Base-by-base conservation (phyloP, 1,139 yeast species). In the Suhomyces coccinellae region DNA sequence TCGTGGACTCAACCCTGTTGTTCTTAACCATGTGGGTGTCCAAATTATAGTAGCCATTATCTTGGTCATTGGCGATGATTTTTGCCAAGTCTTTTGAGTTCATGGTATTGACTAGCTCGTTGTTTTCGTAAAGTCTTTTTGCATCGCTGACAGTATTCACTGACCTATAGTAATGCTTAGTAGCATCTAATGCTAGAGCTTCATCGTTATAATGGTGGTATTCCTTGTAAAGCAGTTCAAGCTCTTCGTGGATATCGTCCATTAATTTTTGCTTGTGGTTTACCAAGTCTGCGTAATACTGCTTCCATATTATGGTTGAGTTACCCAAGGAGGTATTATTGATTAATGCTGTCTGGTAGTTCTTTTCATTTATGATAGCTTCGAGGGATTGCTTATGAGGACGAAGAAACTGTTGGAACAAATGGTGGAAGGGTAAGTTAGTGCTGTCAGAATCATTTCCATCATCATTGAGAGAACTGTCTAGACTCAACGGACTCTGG, bases 401-500 rank as follows among this genome's bases (percentile, higher is more conserved):
- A 22, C 53, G 48, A 37, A 67, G 53, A 12, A 62, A 55, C 27
- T 59, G 57, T 24, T 57, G 56, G 48, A 73, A 71, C 41, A 63
- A 60, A 9, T 56, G 44, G 4, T 61, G 57, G 44, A 70, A 71
- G 15, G 75, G 75, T 30, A 70, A 54, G 38, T 20, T 15, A 6
- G 41, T 17, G 7, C 27, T 11, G 12, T 32, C 45, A 6, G 43
- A 43, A 12, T 33, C 44, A 6, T 45, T 46, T 20, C 48, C 49
- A 10, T 48, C 49, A 40, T 37, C 36, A 4, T 52, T 34, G 54
- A 63, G 50, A 33, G 61, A 42, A 7, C 54, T 61, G 46, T 71
- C 77, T 41, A 69, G 57, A 13, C 58, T 63, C 33, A 69, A 57
- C 1, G 78, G 78, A 49, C 68, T 63, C 44, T 62, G 68, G 7